Evolutionary conservation across 768 basidiomycete species (phyloP), one percentile per base, ranked within the genome.

Genomic region (Cystoderma amianthinum): DNA sequence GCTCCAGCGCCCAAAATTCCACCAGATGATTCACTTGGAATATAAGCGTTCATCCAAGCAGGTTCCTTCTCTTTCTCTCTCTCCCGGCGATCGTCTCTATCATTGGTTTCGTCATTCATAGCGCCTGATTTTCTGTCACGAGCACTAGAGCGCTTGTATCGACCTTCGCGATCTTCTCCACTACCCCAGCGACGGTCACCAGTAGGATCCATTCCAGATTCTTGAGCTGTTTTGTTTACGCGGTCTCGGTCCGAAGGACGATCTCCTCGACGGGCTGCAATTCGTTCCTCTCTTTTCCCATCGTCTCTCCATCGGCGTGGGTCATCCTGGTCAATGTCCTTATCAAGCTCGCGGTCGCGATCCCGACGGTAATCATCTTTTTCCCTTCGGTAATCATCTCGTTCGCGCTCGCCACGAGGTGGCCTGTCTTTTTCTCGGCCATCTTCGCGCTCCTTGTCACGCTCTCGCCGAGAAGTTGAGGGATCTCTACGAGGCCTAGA

Each of bases 11-110:
- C 83, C 41, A 86, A 67, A 40, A 86, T 79, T 11, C 82, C 84
- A 36, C 67, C 63, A 22, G 62, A 64, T 13, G 76, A 57, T 17
- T 70, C 71, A 38, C 63, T 70, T 10, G 87, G 86, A 45, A 89
- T 72, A 55, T 88, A 89, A 15, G 85, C 80, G 48, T 90, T 89
- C 88, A 92, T 92, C 88, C 88, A 92, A 13, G 88, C 88, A 17
- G 88, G 89, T 55, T 91, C 89, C 52, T 85, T 88, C 65, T 92
- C 89, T 50, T 76, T 78, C 49, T 80, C 80, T 42, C 72, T 69
- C 38, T 81, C 72, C 48, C 62, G 67, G 17, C 63, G 59, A 19
- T 74, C 68, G n/a, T 76, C 72, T 41, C 64, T 63, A 32, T 72
- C 73, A 39, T 65, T 74, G 11, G 54, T 62, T n/a, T 74, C 69